These are phyloP conservation scores for Boletus rubescentipes DNA, from an alignment of 768 basidiomycete genomes.

Conservation along the genomic window DNA sequence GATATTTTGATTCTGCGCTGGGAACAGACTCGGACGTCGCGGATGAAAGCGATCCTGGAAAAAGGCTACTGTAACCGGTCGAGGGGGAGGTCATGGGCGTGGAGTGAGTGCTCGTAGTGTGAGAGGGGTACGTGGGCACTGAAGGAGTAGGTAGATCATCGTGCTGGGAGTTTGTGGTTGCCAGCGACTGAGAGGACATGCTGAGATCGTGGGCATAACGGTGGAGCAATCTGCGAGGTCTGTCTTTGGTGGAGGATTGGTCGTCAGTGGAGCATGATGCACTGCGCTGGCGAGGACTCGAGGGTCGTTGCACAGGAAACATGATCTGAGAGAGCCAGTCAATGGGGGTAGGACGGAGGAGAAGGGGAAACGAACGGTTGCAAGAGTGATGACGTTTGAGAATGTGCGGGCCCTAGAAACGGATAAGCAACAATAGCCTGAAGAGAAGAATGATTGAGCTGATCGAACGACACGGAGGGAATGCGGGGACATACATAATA, in stretches of 20 bases:
- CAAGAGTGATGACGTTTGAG: background rate
- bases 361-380: background rate
- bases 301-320: conserved; percentile 2
- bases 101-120: conserved; percentile 19
- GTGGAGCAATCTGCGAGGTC: conserved; percentile 11
- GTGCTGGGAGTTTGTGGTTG: conserved; percentile 5
- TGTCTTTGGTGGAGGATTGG: conserved; percentile 2
- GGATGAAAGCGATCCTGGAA: conserved; percentile 23
- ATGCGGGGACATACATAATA: conserved; percentile 22
- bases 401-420: conserved; percentile 16
- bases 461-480: background rate
- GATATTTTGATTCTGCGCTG: conserved; percentile 8
- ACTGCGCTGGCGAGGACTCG: conserved; percentile 11
- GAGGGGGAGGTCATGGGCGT: conserved; percentile 29
- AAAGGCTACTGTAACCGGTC: conserved; percentile 18
- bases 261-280: conserved; percentile 23
- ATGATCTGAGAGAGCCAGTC: conserved; percentile 14
- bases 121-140: background rate
- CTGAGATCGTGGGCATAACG: conserved; percentile 14
- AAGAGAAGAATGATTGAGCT: background rate
- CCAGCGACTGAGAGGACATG: conserved; percentile 22
- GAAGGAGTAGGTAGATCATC: conserved; percentile 12
- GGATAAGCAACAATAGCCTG: conserved; percentile 18
- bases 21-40: conserved; percentile 26
- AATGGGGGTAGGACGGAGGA: background rate